These are phyloP conservation scores for Funneliformis mosseae DNA, from an alignment of 192 early-diverging fungal species.

Conservation along the genomic window DNA sequence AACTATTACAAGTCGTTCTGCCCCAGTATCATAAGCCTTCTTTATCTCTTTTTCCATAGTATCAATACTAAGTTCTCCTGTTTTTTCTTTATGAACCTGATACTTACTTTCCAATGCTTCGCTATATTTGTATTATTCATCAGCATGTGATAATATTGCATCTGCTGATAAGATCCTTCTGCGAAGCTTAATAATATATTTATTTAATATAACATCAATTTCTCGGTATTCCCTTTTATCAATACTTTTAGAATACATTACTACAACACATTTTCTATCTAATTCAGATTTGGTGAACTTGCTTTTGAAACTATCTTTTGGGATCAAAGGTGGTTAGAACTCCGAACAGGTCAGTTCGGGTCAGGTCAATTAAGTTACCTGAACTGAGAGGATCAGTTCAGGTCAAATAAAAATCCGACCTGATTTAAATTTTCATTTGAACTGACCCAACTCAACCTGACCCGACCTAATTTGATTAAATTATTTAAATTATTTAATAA, in stretches of 20 bases:
- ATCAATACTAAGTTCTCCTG: neutral
- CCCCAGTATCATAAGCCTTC: neutral
- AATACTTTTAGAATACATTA: neutral
- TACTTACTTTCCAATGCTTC: too few relatives aligned
- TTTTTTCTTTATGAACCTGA: neutral
- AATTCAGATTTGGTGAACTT: neutral
- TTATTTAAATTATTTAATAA: too few relatives aligned
- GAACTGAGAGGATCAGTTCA: too few relatives aligned
- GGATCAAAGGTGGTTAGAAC: neutral
- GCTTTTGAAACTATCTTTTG: neutral
- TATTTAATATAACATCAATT: constrained; percentile 5
- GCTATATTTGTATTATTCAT: constrained; percentile 4
- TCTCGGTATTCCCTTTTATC: constrained; percentile 3
- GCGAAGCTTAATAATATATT: neutral
- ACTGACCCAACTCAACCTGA: too few relatives aligned
- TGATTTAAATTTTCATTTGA: too few relatives aligned
- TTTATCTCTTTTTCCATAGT: neutral
- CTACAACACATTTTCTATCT: neutral
- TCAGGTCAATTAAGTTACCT: too few relatives aligned
- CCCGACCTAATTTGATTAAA: too few relatives aligned
- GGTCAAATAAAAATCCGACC: too few relatives aligned
- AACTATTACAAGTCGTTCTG: constrained; percentile 6
- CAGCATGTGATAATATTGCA: constrained; percentile 17
- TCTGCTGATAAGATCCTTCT: neutral
- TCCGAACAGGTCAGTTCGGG: too few relatives aligned